Evolutionary conservation across 1,284 basidiomycete genomes (phyloP).

Genomic region (Polyporus tsugae): DNA sequence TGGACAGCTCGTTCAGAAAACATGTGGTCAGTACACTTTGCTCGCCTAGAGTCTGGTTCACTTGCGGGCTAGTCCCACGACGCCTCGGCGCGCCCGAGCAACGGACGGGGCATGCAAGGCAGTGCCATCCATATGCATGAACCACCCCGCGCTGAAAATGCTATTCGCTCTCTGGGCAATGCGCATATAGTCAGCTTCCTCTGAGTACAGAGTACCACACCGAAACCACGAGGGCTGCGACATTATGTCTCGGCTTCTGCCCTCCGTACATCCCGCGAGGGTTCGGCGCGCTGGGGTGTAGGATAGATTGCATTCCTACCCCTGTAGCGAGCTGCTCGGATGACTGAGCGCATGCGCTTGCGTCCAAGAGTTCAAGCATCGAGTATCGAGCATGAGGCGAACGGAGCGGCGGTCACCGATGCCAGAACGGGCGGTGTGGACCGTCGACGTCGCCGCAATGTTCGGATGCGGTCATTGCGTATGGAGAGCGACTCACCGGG

Average conservation of each 20-base stretch:
- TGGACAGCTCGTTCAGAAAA: constrained; percentile 77
- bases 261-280: not conserved
- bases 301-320: not conserved
- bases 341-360: not conserved
- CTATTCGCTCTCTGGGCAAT: not conserved
- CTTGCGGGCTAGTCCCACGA: not conserved
- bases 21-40: constrained; percentile 65
- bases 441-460: not conserved
- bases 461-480: not conserved
- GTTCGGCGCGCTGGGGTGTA: not conserved
- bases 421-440: not conserved
- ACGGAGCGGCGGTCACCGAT: not conserved
- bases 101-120: not conserved
- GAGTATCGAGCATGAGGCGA: not conserved
- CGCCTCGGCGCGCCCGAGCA: not conserved
- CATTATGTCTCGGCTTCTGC: not conserved
- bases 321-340: not conserved
- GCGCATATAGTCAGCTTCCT: not conserved
- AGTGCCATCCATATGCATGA: not conserved
- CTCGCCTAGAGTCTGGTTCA: not conserved
- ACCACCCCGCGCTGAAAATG: not conserved
- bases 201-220: not conserved
- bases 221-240: not conserved
- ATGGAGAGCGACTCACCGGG: not conserved
- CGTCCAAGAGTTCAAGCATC: not conserved